Conservation (phyloP, 345 rosid genomes). For the Aethionema arabicum region DNA sequence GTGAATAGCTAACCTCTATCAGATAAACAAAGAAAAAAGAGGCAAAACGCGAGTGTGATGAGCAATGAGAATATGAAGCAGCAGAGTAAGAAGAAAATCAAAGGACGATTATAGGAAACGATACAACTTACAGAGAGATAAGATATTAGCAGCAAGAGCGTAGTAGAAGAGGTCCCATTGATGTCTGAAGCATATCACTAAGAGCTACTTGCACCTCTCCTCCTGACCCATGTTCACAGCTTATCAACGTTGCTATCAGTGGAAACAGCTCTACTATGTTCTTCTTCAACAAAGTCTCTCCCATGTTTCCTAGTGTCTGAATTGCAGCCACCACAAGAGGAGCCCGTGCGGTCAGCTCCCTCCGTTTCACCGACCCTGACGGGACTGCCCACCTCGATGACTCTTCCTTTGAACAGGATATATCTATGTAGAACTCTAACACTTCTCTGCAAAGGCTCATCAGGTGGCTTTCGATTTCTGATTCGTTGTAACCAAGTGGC, state of each 20-base stretch:
- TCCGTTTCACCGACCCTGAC: slow-evolving; percentile 66
- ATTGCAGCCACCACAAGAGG: slow-evolving; percentile 77
- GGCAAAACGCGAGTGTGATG: slow-evolving; percentile 23
- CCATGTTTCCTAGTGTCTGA: slow-evolving; percentile 80
- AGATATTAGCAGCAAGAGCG: slow-evolving; percentile 54
- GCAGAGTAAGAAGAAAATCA: slow-evolving; percentile 15
- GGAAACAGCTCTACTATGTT: slow-evolving; percentile 72
- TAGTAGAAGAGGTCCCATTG: slow-evolving; percentile 80
- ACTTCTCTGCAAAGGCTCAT: slow-evolving; percentile 67
- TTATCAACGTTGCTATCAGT: slow-evolving; percentile 67
- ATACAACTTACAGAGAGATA: slow-evolving; percentile 37
- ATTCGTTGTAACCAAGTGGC: slow-evolving; percentile 54
- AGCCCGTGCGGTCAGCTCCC: slow-evolving; percentile 76
- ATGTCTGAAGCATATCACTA: slow-evolving; percentile 78
- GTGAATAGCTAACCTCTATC: slow-evolving; percentile 31
- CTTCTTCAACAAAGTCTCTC: slow-evolving; percentile 70
- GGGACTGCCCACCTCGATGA: slow-evolving; percentile 59
- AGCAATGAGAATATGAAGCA: slow-evolving; percentile 13
- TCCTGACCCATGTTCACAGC: slow-evolving; percentile 90
- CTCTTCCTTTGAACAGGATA: slow-evolving; percentile 47
- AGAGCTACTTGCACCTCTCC: slow-evolving; percentile 86
- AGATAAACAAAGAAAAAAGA: slow-evolving; percentile 19
- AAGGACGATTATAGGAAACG: slow-evolving; percentile 13
- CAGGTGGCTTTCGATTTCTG: slow-evolving; percentile 57
- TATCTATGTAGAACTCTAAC: slow-evolving; percentile 59